A percentile compares a stretch with the other conserved stretches of the same genome.
These are phyloP conservation scores for Coemansia sp. DNA, from an alignment of 192 early-diverging fungal genomes.

Conservation along the genomic window DNA sequence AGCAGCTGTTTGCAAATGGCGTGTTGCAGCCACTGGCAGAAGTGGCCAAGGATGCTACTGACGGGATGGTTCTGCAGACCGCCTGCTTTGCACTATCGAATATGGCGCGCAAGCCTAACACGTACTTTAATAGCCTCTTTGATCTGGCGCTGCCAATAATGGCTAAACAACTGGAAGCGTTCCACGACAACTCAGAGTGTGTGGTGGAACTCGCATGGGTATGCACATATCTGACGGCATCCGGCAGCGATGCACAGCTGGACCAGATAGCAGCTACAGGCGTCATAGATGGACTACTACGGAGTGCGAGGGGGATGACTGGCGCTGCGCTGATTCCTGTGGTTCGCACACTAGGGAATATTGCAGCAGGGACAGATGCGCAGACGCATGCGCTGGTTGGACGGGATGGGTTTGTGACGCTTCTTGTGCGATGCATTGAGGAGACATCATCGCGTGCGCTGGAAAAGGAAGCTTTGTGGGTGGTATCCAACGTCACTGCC, in stretches of 20 bases:
- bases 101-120: conserved; percentile 63
- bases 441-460: conserved; percentile 46
- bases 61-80: conserved; percentile 59
- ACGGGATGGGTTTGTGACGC: conserved; percentile 53
- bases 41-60: conserved; percentile 63
- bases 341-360: conserved; percentile 66
- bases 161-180: conserved; percentile 48
- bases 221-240: conserved; percentile 60
- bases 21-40: conserved; percentile 72
- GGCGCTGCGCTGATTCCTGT: conserved; percentile 55
- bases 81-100: conserved; percentile 74
- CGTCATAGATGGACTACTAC: conserved; percentile 27
- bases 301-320: conserved; percentile 25
- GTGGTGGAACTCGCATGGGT: conserved; percentile 70
- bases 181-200: conserved; percentile 47
- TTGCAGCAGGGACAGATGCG: conserved; percentile 64
- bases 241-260: conserved; percentile 50
- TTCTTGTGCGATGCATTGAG: conserved; percentile 34
- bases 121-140: conserved; percentile 57
- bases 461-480: conserved; percentile 72
- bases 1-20: conserved; percentile 71
- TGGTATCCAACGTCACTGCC: conserved; percentile 69
- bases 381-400: conserved; percentile 54
- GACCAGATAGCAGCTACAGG: conserved; percentile 45
- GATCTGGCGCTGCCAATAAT: conserved; percentile 52